Evolutionary conservation across 2,329 filamentous ascomycete genomes (phyloP), one percentile per base, ranked within the genome.

Genomic region (Verticillium nubilum): DNA sequence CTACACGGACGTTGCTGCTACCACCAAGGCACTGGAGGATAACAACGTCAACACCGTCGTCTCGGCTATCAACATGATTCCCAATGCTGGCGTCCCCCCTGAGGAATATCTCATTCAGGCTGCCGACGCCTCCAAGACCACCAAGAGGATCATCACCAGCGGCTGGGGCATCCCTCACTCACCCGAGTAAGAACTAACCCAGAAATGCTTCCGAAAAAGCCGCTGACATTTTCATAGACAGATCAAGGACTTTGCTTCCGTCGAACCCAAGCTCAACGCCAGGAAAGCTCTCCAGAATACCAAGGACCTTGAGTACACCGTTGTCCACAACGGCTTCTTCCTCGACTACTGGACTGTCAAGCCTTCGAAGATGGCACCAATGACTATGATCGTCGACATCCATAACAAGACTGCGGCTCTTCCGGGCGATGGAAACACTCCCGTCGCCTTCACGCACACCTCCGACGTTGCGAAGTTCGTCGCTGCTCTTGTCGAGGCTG

Each of bases 381-480:
- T 71, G 57, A 68, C 73, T 0, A 73, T 79, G 25, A 72, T 76
- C 3, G 62, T 83, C 25, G 78, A 83, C 65, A 72, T 82, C 15
- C 58, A 65, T 4, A 71, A 72, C 61, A 74, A 76, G 12, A 68
- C 68, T 3, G 81, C 81, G 1, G 78, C 74, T 13, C 76, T 83
- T 27, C 80, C 81, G 0, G 80, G 79, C 0, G 69, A 75, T 31
- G 82, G 82, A 0, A 70, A 78, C 25, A 71, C 67, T 10, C 67
- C 67, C 3, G 70, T 80, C 23, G 67, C 73, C 5, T 78, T 81
- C 66, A 83, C 80, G 0, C 78, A 82, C 63, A 79, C 75, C 2
- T 69, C 69, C 5, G 81, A 84, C 65, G 69, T 84, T 52, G 80
- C 75, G 4, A 72, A 67, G 42, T 82, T 79, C 59, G 71, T 81